Base-by-base conservation (phyloP, 2,329 filamentous ascomycete species). In the Penicillium sp. region DNA sequence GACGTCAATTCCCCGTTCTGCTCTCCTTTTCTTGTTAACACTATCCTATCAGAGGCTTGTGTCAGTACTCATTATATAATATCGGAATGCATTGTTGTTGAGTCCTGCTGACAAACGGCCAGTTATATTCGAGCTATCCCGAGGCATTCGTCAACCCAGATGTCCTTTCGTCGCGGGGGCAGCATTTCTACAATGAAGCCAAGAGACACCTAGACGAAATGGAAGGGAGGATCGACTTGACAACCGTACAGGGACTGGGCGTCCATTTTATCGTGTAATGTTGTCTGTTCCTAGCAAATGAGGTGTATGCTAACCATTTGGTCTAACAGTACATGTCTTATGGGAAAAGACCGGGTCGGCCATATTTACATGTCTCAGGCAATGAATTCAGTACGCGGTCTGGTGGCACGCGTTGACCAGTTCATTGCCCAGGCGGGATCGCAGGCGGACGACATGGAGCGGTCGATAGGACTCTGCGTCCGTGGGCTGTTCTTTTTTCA, bases 21-120 rank as follows among this genome's bases (percentile, higher is more conserved):
- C 59, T 68, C 69, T 1, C 65, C 69, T 2, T 71, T 69, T 45
- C 60, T 72, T 43, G 70, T 72, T 24, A 72, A 72, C 57, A 62
- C 64, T n/a, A 68, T 72, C 23, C 60, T 72, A 1, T 61, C 66
- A 12, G 65, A 69, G 51, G 66, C 68, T 33, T 68, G 69, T 62
- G 69, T 70, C 62, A 57, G 68, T 65, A 30, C 21, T 24, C 33
- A 12, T 9, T 8, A n/a, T 23, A n/a, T n/a, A 26, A 24, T 11
- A 47, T 20, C 4, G 9, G 9, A 42, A 42, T 18, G 18, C 2
- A n/a, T 5, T 12, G 11, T 38, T 38, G 33, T 38, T 12, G 3
- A 42, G 16, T 18, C 24, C 21, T 1, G 24, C 40, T 52, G 16
- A 52, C 40, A 5, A n/a, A 52, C 4, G 5, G 14, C 6, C 21